Evolutionary conservation across 768 basidiomycete genomes (phyloP), one percentile per base, ranked within the genome.

Genomic region (Sarcomyxa edulis): DNA sequence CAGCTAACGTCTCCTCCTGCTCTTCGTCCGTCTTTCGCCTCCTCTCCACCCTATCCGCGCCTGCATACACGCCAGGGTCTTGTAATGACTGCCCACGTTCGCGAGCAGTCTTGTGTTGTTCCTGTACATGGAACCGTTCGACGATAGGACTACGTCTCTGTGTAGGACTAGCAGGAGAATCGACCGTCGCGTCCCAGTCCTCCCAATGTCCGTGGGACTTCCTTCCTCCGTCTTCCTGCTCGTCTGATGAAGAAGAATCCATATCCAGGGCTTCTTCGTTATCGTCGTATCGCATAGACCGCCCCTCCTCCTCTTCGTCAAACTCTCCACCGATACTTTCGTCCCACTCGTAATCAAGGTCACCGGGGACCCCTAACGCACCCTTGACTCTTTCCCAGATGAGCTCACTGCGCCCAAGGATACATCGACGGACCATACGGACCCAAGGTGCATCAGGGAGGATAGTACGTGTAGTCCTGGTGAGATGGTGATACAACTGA

Each of bases 301-400:
- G 44, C 36, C 19, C 38, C 40, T 46, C 29, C 14, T 39, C 46
- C 27, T 57, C 57, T 19, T 56, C 52, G 35, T 60, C 55, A 35
- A 54, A 55, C 38, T 54, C 56, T 27, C 51, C 55, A 52, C 35
- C 28, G 53, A 51, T 24, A 35, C 37, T 14, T 46, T 23, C 24
- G 21, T 22, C 42, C 48, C 30, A 35, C 32, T 32, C 47, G 22
- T 78, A 60, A 47, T 89, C 83, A 15, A 94, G 66, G 50, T 94
- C 90, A 0, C 82, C 83, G 7, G 92, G 91, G 4, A 92, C 82
- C 4, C 92, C 92, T 2, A 96, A 66, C 0, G 87, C 90, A 21
- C 79, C 84, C 51, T 92, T 93, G 51, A 94, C 66, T 40, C 90
- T 76, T 57, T 94, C 90, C 92, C 92, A 96, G 39, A 94, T 81